These are phyloP conservation scores for Mycosphaerella sp. DNA, from an alignment of 2,329 filamentous ascomycete genomes.

Conservation along the genomic window DNA sequence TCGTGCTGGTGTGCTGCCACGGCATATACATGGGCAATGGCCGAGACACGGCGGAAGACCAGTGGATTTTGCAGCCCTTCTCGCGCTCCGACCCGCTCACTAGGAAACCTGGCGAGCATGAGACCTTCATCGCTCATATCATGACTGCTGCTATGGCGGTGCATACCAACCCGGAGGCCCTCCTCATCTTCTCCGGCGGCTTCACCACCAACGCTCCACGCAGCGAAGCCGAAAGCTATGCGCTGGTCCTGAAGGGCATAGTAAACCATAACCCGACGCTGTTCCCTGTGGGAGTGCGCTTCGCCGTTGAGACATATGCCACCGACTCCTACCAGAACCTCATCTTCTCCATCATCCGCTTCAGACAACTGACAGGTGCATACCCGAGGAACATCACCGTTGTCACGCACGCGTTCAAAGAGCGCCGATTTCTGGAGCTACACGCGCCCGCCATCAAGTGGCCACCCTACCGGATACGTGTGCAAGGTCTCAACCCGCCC, in stretches of 20 bases:
- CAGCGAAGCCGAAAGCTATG: conserved; percentile 29
- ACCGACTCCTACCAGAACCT: conserved; percentile 85
- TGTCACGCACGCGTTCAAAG: conserved; percentile 46
- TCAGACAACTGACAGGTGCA: conserved; percentile 35
- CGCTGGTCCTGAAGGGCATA: conserved; percentile 15
- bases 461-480: conserved; percentile 37
- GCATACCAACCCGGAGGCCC: conserved; percentile 38
- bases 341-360: conserved; percentile 64
- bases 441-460: conserved; percentile 41
- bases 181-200: conserved; percentile 70
- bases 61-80: conserved; percentile 66
- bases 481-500: conserved; percentile 43
- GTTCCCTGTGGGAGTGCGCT: conserved; percentile 19
- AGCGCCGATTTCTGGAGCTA: conserved; percentile 38
- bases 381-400: conserved; percentile 41
- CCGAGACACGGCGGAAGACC: conserved; percentile 29
- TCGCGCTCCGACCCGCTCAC: conserved; percentile 46
- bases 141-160: conserved; percentile 56
- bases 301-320: conserved; percentile 40
- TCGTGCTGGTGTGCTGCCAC: conserved; percentile 80
- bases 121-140: conserved; percentile 73
- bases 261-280: conserved; percentile 18
- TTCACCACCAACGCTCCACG: conserved; percentile 31
- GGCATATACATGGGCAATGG: conserved; percentile 61
- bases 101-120: conserved; percentile 59